These are phyloP conservation scores for Arthrobotrys pseudoclavata DNA, from an alignment of 2,329 filamentous ascomycete genomes.

Conservation along the genomic window DNA sequence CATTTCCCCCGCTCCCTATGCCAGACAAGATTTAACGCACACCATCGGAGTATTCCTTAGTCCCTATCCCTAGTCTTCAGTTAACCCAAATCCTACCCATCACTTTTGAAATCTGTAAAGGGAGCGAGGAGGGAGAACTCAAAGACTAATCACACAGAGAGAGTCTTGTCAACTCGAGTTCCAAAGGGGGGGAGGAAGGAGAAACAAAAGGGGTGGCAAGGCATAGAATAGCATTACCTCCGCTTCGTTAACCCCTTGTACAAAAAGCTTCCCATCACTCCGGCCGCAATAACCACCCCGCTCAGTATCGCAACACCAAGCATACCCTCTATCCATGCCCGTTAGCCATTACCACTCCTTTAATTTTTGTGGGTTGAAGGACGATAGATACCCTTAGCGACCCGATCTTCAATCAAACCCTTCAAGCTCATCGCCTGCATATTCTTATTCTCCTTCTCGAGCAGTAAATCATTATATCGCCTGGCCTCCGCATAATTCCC, in stretches of 20 bases:
- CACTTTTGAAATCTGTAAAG: conserved; percentile 14
- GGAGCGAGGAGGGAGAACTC: conserved; percentile 34
- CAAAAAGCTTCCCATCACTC: conserved; percentile 89
- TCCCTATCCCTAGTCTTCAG: conserved; percentile 50
- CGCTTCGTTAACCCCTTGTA: conserved; percentile 80
- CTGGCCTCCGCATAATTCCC: conserved; percentile 96
- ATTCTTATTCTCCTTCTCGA: conserved; percentile 92
- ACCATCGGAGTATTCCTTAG: conserved; percentile 31
- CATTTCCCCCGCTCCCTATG: conserved; percentile 7
- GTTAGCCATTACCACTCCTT: conserved; percentile 21
- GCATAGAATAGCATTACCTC: conserved; percentile 58
- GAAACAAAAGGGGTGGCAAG: conserved; percentile 26
- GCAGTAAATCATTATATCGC: conserved; percentile 90
- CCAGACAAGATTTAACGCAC: conserved; percentile 24
- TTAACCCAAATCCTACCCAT: conserved; percentile 46
- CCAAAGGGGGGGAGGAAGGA: neutral
- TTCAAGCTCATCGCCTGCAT: conserved; percentile 89
- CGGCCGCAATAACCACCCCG: conserved; percentile 90
- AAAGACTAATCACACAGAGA: conserved; percentile 41
- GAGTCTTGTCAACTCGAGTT: conserved; percentile 39
- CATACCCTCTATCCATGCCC: conserved; percentile 76
- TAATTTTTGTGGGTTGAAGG: neutral
- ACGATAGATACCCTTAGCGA: conserved; percentile 74
- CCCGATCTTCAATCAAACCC: conserved; percentile 92
- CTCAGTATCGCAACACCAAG: conserved; percentile 96